Evolutionary conservation across 2,329 filamentous ascomycete species (phyloP).

Genomic region (Trichoderma harzianum): DNA sequence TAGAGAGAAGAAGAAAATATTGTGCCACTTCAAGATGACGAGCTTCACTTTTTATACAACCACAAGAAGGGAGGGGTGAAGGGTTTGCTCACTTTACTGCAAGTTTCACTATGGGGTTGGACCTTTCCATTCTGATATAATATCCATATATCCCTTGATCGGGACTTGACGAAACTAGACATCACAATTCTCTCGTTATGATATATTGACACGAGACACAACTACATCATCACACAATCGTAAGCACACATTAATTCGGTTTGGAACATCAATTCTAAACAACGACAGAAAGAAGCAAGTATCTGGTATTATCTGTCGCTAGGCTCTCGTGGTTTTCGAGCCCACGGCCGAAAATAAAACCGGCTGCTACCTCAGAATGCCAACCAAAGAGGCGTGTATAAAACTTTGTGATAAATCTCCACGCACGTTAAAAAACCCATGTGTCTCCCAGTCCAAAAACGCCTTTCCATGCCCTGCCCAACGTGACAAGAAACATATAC

Average conservation of each 20-base stretch:
- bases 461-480: conserved; percentile 22
- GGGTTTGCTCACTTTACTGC: neutral
- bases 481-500: conserved; percentile 21
- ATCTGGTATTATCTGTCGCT: conserved; percentile 18
- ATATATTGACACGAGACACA: neutral
- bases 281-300: conserved; percentile 5
- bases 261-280: neutral
- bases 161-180: neutral
- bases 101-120: neutral
- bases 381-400: conserved; percentile 16
- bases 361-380: conserved; percentile 15
- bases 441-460: conserved; percentile 18
- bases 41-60: neutral
- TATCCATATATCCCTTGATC: no score
- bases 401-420: conserved; percentile 12
- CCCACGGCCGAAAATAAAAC: conserved; percentile 6
- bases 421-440: neutral
- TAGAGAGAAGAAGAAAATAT: conserved; percentile 9
- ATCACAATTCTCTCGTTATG: neutral
- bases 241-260: neutral
- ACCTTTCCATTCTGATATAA: neutral
- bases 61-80: neutral
- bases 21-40: neutral
- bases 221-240: neutral
- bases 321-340: conserved; percentile 6